Conservation (phyloP, 129 eudicot genomes). For the Tagetes patula region DNA sequence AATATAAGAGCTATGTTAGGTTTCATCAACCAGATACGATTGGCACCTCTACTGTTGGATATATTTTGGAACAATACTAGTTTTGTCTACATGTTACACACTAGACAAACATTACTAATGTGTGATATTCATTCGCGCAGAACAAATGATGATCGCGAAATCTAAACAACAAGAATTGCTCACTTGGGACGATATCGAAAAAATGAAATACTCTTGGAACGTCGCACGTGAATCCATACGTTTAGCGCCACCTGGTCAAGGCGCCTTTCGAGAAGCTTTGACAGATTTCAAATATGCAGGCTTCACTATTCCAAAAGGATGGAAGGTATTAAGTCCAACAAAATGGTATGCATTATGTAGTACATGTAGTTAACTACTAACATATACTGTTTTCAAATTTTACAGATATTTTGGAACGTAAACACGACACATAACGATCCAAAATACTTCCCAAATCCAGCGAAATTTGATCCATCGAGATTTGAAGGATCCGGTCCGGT, state of each 20-base stretch:
- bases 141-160: conserved; percentile 32
- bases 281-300: conserved; percentile 36
- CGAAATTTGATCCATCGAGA: conserved; percentile 46
- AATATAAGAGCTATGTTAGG: background rate
- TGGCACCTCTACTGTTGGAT: background rate
- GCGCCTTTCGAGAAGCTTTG: conserved; percentile 42
- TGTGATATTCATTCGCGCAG: conserved; percentile 10
- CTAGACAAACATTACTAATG: background rate
- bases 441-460: conserved; percentile 40
- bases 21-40: background rate
- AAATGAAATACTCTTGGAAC: conserved; percentile 37
- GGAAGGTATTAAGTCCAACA: conserved; percentile 28
- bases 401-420: conserved; percentile 44
- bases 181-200: conserved; percentile 38
- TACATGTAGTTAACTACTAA: conserved; percentile 1
- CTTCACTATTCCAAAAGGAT: conserved; percentile 41
- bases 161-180: conserved; percentile 31
- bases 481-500: conserved; percentile 47
- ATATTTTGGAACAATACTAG: background rate
- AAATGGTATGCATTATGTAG: background rate
- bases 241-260: conserved; percentile 38
- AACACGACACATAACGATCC: conserved; percentile 40
- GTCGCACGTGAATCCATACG: conserved; percentile 38
- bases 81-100: conserved; percentile 1
- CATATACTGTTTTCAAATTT: background rate